Percentiles rank a stretch among this genome's conserved stretches.
Conservation (phyloP, 192 early-diverging fungal genomes). For the Umbelopsis sp. region DNA sequence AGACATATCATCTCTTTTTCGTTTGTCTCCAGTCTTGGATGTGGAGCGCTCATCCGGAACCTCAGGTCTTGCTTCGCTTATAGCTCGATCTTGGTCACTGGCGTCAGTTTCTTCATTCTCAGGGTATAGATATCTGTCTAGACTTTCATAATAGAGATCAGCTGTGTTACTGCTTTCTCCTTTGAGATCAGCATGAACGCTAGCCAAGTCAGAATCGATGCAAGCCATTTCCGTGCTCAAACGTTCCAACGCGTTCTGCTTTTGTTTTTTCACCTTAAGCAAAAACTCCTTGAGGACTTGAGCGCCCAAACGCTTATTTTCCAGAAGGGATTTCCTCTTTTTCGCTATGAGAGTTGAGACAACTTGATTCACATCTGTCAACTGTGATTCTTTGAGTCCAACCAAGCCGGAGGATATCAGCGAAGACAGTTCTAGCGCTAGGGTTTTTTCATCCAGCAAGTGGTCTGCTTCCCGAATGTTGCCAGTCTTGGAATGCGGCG, state of each 20-base stretch:
- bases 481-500: background rate
- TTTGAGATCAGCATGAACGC: background rate
- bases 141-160: background rate
- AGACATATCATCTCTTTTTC: background rate
- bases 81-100: conserved; percentile 38
- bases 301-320: conserved; percentile 61
- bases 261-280: conserved; percentile 56
- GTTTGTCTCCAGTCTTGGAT: background rate
- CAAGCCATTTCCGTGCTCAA: background rate
- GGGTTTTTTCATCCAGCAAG: background rate
- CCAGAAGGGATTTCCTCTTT: conserved; percentile 60
- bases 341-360: conserved; percentile 61
- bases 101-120: conserved; percentile 29
- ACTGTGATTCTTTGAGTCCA: background rate
- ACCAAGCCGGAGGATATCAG: background rate
- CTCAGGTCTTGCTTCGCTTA: conserved; percentile 39
- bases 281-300: conserved; percentile 68
- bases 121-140: background rate
- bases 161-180: background rate
- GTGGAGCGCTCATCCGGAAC: conserved; percentile 39
- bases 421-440: background rate
- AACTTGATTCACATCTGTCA: conserved; percentile 65
- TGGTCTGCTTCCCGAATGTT: background rate
- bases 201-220: background rate
- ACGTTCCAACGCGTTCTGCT: conserved; percentile 35